Evolutionary conservation across 75 land plant species (phyloP).

Genomic region (Picea sitchensis): DNA sequence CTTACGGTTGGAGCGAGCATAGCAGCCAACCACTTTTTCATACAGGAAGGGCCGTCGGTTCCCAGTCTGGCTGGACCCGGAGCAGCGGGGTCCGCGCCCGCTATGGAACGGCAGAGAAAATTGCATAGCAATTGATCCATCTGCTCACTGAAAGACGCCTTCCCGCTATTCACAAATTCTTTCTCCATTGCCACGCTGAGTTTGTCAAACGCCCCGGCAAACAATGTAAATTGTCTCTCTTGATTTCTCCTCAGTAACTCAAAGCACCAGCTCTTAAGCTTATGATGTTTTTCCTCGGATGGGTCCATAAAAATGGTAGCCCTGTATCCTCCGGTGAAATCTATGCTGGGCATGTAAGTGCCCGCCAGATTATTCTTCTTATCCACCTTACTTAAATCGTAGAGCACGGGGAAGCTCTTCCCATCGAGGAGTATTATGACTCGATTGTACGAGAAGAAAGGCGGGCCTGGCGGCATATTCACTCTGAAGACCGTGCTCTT

Average conservation of each 20-base stretch:
- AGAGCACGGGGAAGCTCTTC: slow-evolving; percentile 77
- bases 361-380: slow-evolving; percentile 75
- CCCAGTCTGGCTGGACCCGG: slow-evolving; percentile 25
- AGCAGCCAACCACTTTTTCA: slow-evolving; percentile 43
- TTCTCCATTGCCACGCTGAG: no score
- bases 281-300: slow-evolving; percentile 15
- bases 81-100: slow-evolving; percentile 37
- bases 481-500: slow-evolving; percentile 73
- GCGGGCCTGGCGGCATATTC: slow-evolving; percentile 84
- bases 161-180: slow-evolving; percentile 21
- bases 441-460: slow-evolving; percentile 38
- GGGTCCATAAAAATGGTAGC: slow-evolving; percentile 16
- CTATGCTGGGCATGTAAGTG: slow-evolving; percentile 62
- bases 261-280: slow-evolving; percentile 10
- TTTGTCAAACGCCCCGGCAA: background rate
- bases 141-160: slow-evolving; percentile 27
- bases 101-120: slow-evolving; percentile 43
- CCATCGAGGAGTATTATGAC: slow-evolving; percentile 77
- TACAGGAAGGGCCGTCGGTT: slow-evolving; percentile 34
- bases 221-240: background rate
- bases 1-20: background rate
- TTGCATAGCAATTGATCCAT: slow-evolving; percentile 49
- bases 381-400: slow-evolving; percentile 65
- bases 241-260: background rate
- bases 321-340: slow-evolving; percentile 65